Evolutionary conservation across 208 protist species (phyloP), one percentile per base, ranked within the genome.

Genomic region (Jaenimonas drosophilae): DNA sequence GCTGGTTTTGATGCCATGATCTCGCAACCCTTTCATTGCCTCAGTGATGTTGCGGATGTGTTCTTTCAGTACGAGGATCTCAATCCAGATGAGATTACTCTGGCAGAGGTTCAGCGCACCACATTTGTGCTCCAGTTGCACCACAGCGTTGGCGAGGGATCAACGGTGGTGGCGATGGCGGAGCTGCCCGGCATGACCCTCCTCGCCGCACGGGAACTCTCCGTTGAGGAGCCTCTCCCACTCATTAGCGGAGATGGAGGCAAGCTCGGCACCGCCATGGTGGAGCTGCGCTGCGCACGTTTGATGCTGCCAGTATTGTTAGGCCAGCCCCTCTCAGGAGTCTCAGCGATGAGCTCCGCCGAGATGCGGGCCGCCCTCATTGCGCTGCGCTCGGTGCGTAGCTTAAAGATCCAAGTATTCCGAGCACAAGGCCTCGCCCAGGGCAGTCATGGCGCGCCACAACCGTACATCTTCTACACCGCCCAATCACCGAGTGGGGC

Each of bases 391-490:
- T 44, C 68, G 6, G 77, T 88, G 21, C 54, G 65, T 7, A 66
- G 59, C 21, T 56, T 93, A 14, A 70, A 80, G 24, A 58, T 93
- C 4, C 79, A 88, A 49, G 67, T 93, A 3, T 89, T 90, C 55
- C 39, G 52, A 2, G 69, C 68, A 7, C 27, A 69, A 31, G 68
- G 66, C 3, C 55, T 90, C 4, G 48, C 40, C 2, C 50, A 14
- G 16, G 32, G 47, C 0, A 40, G 64, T 30, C 39, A 24, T n/a
- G 25, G 34, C 0, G 23, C 23, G n/a, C 76, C 76, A 28, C 67
- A 84, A 49, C 83, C 83, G 12, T 93, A 90, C 49, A 70, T 93
- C 14, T 93, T 93, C 49, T 89, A 89, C 76, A 90, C 85, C 0
- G 63, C 71, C 6, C 36, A 65, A 2, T 65, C 60, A 0, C 59